Evolutionary conservation across 2,329 filamentous ascomycete species (phyloP).

Genomic region (Trichoderma sp.): DNA sequence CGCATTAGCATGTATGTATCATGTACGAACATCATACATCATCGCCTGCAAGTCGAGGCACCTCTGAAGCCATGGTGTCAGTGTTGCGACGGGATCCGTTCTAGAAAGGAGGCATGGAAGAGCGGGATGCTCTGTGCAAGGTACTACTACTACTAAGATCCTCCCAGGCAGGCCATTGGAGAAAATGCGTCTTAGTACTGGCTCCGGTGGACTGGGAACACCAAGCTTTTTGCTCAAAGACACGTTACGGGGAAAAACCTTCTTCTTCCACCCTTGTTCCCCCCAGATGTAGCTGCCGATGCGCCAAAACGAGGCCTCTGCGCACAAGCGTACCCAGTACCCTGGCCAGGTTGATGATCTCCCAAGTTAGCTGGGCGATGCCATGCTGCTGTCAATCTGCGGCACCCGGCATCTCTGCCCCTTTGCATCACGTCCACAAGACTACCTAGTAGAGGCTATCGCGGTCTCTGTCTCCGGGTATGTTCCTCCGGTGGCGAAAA

Average conservation of each 20-base stretch:
- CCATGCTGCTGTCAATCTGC: neutral
- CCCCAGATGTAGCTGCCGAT: constrained; percentile 4
- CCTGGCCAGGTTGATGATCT: constrained; percentile 6
- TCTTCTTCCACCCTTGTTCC: neutral
- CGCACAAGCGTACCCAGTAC: neutral
- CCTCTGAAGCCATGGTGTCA: neutral
- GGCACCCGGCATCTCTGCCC: neutral
- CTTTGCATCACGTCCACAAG: neutral
- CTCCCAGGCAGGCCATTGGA: constrained; percentile 2
- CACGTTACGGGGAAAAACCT: constrained; percentile 3
- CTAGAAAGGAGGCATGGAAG: constrained; percentile 13
- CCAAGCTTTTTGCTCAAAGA: neutral
- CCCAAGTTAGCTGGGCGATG: neutral
- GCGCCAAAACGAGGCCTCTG: constrained; percentile 1
- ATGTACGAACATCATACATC: neutral
- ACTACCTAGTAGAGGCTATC: neutral
- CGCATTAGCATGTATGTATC: neutral
- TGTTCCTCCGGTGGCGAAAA: neutral
- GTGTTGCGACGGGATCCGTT: constrained; percentile 11
- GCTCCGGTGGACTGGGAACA: constrained; percentile 6
- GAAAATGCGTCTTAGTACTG: neutral
- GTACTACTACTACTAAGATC: neutral
- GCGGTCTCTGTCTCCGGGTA: neutral
- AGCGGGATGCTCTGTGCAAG: neutral
- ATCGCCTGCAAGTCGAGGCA: constrained; percentile 4